A percentile compares a stretch with the other conserved stretches of the same genome.
Evolutionary conservation across 2,329 filamentous ascomycete genomes (phyloP).

Genomic region (Hypocreales sp.): DNA sequence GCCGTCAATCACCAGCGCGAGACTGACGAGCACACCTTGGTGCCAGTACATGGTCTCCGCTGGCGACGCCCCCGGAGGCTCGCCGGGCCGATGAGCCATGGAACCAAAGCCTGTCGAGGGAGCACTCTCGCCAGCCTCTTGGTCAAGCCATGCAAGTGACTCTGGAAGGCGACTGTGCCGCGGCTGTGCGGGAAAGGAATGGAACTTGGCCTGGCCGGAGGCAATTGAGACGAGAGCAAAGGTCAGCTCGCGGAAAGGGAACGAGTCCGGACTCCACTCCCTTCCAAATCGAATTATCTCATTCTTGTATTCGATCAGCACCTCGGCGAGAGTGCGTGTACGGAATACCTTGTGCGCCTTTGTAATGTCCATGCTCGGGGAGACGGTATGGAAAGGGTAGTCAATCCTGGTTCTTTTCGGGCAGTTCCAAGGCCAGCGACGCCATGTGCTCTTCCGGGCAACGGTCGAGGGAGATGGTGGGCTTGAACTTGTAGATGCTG

Average conservation of each 20-base stretch:
- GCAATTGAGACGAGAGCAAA: slow-evolving; percentile 6
- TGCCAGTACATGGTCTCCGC: slow-evolving; percentile 6
- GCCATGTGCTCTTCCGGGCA: slow-evolving; percentile 5
- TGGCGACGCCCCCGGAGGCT: slow-evolving; percentile 3
- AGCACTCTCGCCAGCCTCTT: background rate
- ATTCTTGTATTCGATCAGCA: slow-evolving; percentile 2
- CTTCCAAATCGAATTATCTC: slow-evolving; percentile 4
- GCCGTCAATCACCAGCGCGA: slow-evolving; percentile 4
- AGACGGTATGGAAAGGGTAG: background rate
- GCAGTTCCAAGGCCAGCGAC: slow-evolving; percentile 5
- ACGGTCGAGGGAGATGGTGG: slow-evolving; percentile 4
- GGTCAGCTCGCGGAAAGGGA: slow-evolving; percentile 7
- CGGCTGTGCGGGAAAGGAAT: background rate
- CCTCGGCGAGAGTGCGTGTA: slow-evolving; percentile 2
- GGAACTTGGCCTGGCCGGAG: slow-evolving; percentile 2
- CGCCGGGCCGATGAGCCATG: slow-evolving; percentile 2
- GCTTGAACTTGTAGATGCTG: slow-evolving; percentile 3
- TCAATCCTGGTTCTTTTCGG: background rate
- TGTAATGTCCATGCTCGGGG: background rate
- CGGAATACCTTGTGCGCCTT: slow-evolving; percentile 2
- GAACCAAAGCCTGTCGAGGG: slow-evolving; percentile 3
- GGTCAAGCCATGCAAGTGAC: slow-evolving; percentile 1
- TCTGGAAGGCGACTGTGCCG: no score
- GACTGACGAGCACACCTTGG: slow-evolving; percentile 4
- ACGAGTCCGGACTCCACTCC: slow-evolving; percentile 6